Conservation (phyloP, 2,329 filamentous ascomycete genomes). For the Colletotrichum sp. region DNA sequence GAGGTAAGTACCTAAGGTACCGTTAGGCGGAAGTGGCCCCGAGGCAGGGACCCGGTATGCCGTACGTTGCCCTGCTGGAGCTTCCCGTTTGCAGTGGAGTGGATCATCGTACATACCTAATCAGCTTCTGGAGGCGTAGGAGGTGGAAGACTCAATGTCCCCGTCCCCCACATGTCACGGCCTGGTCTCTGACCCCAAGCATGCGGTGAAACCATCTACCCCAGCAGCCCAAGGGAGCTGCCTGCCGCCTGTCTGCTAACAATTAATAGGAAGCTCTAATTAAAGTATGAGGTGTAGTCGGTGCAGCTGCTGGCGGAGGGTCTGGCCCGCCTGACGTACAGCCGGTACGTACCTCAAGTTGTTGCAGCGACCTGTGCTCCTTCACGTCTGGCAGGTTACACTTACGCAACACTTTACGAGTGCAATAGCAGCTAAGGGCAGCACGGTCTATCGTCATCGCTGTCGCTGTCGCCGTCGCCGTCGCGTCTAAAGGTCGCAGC, state of each 20-base stretch:
- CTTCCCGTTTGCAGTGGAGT: not conserved
- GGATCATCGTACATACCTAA: not conserved
- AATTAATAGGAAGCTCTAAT: not conserved
- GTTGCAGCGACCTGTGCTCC: not conserved
- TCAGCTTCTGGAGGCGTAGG: not conserved
- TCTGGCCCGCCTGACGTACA: not conserved
- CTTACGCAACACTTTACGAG: not conserved
- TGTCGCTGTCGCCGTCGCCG: not conserved
- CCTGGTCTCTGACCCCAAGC: not conserved
- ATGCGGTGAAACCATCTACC: not conserved
- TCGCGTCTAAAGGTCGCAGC: not conserved
- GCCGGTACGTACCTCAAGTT: not conserved
- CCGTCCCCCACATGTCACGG: not conserved
- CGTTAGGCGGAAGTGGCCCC: not conserved
- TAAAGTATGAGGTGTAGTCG: too few species aligned
- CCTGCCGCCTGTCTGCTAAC: not conserved
- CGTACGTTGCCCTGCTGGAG: not conserved
- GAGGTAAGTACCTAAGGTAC: not conserved
- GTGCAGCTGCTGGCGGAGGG: not conserved
- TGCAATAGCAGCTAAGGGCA: not conserved
- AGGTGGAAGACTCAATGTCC: not conserved
- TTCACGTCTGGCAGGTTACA: not conserved
- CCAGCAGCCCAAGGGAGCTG: not conserved
- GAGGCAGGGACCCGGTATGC: not conserved
- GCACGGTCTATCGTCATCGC: conserved; percentile 7